Conservation (phyloP, 2,329 filamentous ascomycete species). For the Neofusicoccum sp. region DNA sequence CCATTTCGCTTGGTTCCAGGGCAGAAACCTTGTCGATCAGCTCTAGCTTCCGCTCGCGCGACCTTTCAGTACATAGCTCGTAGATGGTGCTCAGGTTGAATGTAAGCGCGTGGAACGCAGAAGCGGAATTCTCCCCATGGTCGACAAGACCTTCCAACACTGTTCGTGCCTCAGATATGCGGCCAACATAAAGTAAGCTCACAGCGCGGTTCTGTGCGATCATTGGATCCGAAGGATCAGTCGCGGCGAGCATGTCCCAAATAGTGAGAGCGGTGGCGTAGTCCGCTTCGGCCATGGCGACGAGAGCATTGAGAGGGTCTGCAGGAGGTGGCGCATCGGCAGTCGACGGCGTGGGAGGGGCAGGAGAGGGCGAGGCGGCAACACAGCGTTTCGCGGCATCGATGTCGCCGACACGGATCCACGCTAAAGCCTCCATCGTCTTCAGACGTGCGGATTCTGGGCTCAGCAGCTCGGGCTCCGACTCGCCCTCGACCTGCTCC, state of each 20-base stretch:
- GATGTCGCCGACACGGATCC: conserved; percentile 76
- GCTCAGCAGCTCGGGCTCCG: conserved; percentile 21
- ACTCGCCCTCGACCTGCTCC: conserved; percentile 32
- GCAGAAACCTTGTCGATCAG: conserved; percentile 69
- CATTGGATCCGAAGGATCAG: conserved; percentile 61
- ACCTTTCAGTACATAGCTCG: conserved; percentile 81
- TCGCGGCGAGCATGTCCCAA: conserved; percentile 57
- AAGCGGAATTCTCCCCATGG: conserved; percentile 49
- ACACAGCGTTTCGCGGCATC: conserved; percentile 62
- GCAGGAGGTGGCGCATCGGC: conserved; percentile 21
- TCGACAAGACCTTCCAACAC: conserved; percentile 67
- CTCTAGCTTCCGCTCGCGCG: conserved; percentile 65
- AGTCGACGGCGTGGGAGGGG: conserved; percentile 1
- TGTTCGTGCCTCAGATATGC: conserved; percentile 61
- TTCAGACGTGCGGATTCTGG: conserved; percentile 33
- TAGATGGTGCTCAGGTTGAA: conserved; percentile 92
- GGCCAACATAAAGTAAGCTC: conserved; percentile 76
- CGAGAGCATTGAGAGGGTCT: conserved; percentile 62
- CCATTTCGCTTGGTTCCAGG: conserved; percentile 51
- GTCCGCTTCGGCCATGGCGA: conserved; percentile 74
- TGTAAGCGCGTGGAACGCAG: conserved; percentile 69
- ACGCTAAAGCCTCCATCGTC: conserved; percentile 61
- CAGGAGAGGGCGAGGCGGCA: conserved; percentile 21
- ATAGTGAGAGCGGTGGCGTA: conserved; percentile 62
- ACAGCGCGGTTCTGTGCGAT: conserved; percentile 80